Conservation (phyloP, 2,329 filamentous ascomycete genomes). For the Helotiales sp. region DNA sequence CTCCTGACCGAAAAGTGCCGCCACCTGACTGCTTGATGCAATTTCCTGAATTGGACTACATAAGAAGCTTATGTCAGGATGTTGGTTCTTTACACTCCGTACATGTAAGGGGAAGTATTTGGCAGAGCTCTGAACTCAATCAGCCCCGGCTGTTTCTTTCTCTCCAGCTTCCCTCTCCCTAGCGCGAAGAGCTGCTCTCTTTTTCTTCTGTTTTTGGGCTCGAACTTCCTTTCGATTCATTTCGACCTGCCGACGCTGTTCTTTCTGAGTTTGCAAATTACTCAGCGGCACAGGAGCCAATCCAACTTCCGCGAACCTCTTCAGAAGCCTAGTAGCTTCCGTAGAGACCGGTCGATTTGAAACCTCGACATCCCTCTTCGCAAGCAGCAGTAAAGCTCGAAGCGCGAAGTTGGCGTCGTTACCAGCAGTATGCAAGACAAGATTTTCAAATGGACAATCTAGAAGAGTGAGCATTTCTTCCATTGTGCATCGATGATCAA, state of each 20-base stretch:
- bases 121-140: not conserved
- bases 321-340: not conserved
- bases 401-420: slow-evolving; percentile 19
- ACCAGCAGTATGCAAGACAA: slow-evolving; percentile 11
- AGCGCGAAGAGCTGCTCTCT: not conserved
- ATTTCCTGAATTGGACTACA: slow-evolving; percentile 3
- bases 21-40: not conserved
- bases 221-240: not conserved
- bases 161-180: not conserved
- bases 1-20: not conserved
- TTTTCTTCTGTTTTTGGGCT: not conserved
- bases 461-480: slow-evolving; percentile 16
- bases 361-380: not conserved
- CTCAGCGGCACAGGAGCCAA: not conserved
- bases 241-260: not conserved
- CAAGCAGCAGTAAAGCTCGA: slow-evolving; percentile 15
- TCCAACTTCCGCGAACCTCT: not conserved
- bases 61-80: not conserved
- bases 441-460: slow-evolving; percentile 5
- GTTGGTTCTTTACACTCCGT: not conserved
- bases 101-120: not conserved
- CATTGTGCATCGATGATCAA: slow-evolving; percentile 14
- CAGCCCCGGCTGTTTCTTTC: not conserved
- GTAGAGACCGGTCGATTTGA: not conserved
- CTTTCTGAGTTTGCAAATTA: not conserved